phyloP scores from a whole-genome alignment of 2,329 filamentous ascomycete species.

The Botrytis elliptica region DNA sequence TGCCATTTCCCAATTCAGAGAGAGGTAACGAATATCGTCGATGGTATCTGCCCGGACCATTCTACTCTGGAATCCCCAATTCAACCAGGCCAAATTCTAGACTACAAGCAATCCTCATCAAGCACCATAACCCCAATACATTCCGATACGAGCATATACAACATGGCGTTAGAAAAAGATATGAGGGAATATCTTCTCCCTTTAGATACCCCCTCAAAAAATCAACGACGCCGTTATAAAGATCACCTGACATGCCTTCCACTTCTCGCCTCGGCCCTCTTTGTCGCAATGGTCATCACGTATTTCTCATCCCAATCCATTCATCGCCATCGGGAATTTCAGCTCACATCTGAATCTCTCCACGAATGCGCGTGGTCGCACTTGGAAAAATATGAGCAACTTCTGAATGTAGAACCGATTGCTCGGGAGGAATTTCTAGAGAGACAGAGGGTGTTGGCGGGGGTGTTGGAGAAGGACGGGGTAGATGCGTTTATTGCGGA shows the following conservation, averaged over 20 bases:
- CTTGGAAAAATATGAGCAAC: slow-evolving; percentile 26
- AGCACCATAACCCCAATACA: neutral
- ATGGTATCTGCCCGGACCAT: neutral
- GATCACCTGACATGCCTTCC: neutral
- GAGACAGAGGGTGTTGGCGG: slow-evolving; percentile 28
- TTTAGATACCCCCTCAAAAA: neutral
- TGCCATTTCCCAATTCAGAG: neutral
- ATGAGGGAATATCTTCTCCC: neutral
- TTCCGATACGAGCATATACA: neutral
- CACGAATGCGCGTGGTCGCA: slow-evolving; percentile 27
- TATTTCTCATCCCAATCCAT: neutral
- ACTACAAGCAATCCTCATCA: neutral
- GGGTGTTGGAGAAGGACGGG: slow-evolving; percentile 27
- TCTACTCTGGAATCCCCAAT: neutral
- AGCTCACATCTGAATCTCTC: slow-evolving; percentile 7
- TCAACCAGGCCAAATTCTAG: neutral
- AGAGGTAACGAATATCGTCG: neutral
- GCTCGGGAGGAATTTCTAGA: slow-evolving; percentile 29
- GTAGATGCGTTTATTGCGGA: slow-evolving; percentile 61
- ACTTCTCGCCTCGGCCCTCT: neutral
- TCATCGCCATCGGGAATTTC: neutral
- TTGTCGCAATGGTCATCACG: neutral
- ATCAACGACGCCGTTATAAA: neutral
- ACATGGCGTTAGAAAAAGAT: neutral
- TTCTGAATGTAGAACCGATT: slow-evolving; percentile 31